Conservation (phyloP, 176 grass and related monocot genomes). For the Saccharum spontaneum region DNA sequence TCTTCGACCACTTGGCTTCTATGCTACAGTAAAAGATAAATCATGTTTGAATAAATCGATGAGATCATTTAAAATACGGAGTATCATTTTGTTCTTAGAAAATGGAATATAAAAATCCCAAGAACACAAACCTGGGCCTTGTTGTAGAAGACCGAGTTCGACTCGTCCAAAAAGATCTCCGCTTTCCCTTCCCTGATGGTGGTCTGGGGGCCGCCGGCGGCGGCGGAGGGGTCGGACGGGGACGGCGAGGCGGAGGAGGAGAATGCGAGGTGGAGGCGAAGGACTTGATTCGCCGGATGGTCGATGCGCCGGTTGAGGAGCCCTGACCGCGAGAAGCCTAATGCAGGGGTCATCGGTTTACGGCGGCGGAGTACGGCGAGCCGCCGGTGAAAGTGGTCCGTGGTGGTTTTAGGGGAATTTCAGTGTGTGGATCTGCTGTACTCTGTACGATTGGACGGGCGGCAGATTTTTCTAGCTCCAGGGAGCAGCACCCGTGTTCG, state of each 20-base stretch:
- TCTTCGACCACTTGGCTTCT: neutral
- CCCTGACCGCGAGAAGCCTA: slow-evolving; percentile 1
- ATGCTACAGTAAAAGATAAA: neutral
- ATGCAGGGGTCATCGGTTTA: slow-evolving; percentile 14
- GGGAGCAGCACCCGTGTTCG: too few relatives aligned
- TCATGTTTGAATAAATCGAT: neutral
- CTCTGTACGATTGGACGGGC: too few relatives aligned
- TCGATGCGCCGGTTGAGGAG: slow-evolving; percentile 20
- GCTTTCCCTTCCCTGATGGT: slow-evolving; percentile 50
- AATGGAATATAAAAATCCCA: neutral
- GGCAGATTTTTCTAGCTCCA: too few relatives aligned
- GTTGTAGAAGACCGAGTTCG: slow-evolving; percentile 55
- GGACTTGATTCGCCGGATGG: neutral
- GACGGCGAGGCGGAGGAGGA: slow-evolving; percentile 10
- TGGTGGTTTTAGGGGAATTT: neutral
- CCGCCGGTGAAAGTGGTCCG: neutral
- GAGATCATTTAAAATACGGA: neutral
- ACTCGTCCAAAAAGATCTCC: slow-evolving; percentile 45
- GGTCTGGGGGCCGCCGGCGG: neutral
- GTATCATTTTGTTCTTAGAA: neutral
- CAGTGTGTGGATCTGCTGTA: too few relatives aligned
- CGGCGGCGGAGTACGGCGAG: neutral
- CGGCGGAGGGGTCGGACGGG: neutral
- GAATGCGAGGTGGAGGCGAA: slow-evolving; percentile 21
- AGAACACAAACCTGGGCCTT: slow-evolving; percentile 45